phyloP scores from a whole-genome alignment of 306 rosid genomes.

The Hippophae tibetana region DNA sequence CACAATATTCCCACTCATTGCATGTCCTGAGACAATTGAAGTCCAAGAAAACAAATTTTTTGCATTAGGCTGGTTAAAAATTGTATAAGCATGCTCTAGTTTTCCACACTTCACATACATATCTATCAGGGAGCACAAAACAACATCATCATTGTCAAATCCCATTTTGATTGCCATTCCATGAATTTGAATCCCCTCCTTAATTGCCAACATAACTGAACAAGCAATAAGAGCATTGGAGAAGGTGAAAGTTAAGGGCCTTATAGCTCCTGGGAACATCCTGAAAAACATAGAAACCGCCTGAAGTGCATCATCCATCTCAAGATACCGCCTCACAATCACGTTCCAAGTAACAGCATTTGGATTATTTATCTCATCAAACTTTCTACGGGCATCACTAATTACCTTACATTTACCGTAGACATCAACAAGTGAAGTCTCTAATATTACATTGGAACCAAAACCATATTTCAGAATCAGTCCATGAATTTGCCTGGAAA shows the following conservation, averaged over 20 bases:
- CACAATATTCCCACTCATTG: conserved; percentile 40
- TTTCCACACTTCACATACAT: conserved; percentile 58
- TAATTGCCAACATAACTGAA: conserved; percentile 30
- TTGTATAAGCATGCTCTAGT: conserved; percentile 32
- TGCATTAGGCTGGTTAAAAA: conserved; percentile 42
- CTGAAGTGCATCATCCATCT: conserved; percentile 39
- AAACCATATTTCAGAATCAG: conserved; percentile 40
- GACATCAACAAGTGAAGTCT: conserved; percentile 63
- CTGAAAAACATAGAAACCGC: conserved; percentile 41
- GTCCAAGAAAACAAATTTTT: conserved; percentile 61
- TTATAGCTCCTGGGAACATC: conserved; percentile 28
- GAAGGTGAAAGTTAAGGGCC: conserved; percentile 50
- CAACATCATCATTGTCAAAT: conserved; percentile 37
- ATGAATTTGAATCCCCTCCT: conserved; percentile 59
- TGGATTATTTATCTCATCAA: conserved; percentile 44
- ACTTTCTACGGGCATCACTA: conserved; percentile 44
- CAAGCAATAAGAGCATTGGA: conserved; percentile 59
- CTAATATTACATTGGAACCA: conserved; percentile 39
- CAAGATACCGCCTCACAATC: conserved; percentile 54
- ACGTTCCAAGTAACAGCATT: conserved; percentile 75
- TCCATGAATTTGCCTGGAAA: conserved; percentile 48
- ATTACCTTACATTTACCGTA: conserved; percentile 53
- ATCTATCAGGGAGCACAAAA: conserved; percentile 47
- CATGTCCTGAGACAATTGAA: conserved; percentile 57
- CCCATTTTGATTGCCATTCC: conserved; percentile 45